Base-by-base conservation (phyloP, 805 yeast genomes). In the Priceomyces melissophilus region DNA sequence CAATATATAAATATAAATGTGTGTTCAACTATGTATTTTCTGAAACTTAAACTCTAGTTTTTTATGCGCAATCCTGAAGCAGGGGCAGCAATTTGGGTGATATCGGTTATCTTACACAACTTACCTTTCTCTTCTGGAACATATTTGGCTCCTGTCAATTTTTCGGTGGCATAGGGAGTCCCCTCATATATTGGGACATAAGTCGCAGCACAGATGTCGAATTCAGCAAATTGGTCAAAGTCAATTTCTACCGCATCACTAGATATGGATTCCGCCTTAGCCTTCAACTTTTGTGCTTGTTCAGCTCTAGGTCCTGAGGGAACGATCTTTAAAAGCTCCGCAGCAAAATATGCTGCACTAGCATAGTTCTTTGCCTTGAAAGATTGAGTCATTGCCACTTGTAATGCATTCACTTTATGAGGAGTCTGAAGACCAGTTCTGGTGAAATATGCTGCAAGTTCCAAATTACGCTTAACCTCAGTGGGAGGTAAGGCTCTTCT, bases 361-460 rank as follows among this genome's bases (percentile, higher is more conserved):
- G 90, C 83, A 67, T 68, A 93, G 67, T 93, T 91, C 63, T 90
- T 89, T 60, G 84, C 75, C 60, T 85, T 87, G 76, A 87, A 89
- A 30, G 93, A 80, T 69, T 87, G 95, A 34, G 85, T 81, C 93
- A 91, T 86, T 30, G 99, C 99, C 42, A 89, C 96, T 61, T 88
- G 95, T 54, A 89, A 73, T 10, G 98, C 96, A 57, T 88, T 84
- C 40, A 84, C 79, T 44, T 84, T 79, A 64, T 93, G 99, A 6
- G 84, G 83, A 28, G 86, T 82, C 48, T 84, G 87, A 52, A 93
- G 75, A 49, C 84, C 78, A 20, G 90, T 83, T 58, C 79, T 82
- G 10, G 99, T 88, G 72, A 93, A 95, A 66, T 91, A 91, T 1
- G 98, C 95, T 4, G 99, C 98, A 50, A 93, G 71, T 64, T 93